Evolutionary conservation across 2,329 filamentous ascomycete genomes (phyloP).

Genomic region (Xylariaceae sp.): DNA sequence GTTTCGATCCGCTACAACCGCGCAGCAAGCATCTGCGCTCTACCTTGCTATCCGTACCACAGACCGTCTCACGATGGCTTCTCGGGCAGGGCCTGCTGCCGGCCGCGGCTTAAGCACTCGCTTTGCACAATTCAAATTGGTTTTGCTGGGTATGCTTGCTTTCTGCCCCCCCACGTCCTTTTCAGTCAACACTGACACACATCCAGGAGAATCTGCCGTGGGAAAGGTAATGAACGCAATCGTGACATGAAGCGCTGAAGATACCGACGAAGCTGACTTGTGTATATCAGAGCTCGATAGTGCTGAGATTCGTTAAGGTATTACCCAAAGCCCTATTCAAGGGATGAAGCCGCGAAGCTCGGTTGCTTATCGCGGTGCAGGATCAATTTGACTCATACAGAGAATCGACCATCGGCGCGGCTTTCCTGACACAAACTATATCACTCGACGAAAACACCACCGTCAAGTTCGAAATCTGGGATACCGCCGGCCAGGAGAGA

Average conservation of each 20-base stretch:
- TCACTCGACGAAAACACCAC: constrained; percentile 96
- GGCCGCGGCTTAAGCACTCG: constrained; percentile 67
- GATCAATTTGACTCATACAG: constrained; percentile 98
- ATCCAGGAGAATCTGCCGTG: constrained; percentile 88
- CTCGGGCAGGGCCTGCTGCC: constrained; percentile 65
- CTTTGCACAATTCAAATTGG: constrained; percentile 99
- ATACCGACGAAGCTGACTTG: constrained; percentile 21
- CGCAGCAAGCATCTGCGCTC: constrained; percentile 11
- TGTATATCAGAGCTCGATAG: constrained; percentile 77
- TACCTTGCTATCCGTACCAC: constrained; percentile 13
- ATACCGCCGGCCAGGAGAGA: constrained; percentile 95
- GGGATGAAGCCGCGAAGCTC: constrained; percentile 24
- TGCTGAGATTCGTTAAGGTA: constrained; percentile 97
- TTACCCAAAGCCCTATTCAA: constrained; percentile 1
- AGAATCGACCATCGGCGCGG: constrained; percentile 96
- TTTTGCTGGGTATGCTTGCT: constrained; percentile 77
- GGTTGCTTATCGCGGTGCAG: constrained; percentile 42
- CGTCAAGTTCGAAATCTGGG: constrained; percentile 99
- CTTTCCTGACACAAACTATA: constrained; percentile 98
- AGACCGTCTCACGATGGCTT: constrained; percentile 63
- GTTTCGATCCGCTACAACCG: constrained; percentile 18
- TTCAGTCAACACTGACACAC: constrained; percentile 12
- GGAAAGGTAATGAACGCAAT: constrained; percentile 69
- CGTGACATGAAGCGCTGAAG: constrained; percentile 6
- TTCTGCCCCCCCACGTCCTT: constrained; percentile 3